phyloP scores from a whole-genome alignment of 1,284 basidiomycete genomes.

The Dichomitus squalens region DNA sequence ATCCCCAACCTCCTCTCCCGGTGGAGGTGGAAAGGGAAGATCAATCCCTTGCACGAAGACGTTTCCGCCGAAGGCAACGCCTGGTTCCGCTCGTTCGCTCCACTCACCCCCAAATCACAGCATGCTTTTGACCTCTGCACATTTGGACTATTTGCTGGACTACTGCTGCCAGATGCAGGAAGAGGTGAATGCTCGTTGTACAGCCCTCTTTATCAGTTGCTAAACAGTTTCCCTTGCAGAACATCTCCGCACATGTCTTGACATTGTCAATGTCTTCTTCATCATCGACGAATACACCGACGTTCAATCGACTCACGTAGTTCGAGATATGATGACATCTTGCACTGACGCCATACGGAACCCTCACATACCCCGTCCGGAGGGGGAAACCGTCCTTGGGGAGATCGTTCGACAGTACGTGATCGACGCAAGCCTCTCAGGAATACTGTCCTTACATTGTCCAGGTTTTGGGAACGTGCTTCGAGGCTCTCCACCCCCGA shows the following conservation, averaged over 20 bases:
- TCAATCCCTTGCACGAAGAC: not conserved
- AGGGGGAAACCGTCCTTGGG: not conserved
- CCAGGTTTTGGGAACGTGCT: constrained; percentile 25
- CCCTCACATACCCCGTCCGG: not conserved
- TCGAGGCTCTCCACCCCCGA: constrained; percentile 14
- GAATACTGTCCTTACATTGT: not conserved
- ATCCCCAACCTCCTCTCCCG: not conserved
- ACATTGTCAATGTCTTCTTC: constrained; percentile 47
- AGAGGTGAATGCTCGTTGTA: constrained; percentile 21
- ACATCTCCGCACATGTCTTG: constrained; percentile 34
- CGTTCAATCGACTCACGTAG: constrained; percentile 28
- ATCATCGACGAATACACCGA: constrained; percentile 48
- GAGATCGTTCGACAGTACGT: not conserved
- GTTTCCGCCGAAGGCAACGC: not conserved
- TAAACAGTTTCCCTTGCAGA: not conserved
- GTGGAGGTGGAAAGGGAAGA: not conserved
- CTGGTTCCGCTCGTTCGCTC: constrained; percentile 30
- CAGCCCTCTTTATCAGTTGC: too few relatives aligned
- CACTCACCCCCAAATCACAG: constrained; percentile 33
- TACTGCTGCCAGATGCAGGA: constrained; percentile 25
- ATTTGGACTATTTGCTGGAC: constrained; percentile 32
- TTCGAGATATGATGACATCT: constrained; percentile 30
- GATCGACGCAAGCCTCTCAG: not conserved
- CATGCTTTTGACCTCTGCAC: constrained; percentile 37
- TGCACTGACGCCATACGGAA: not conserved